Evolutionary conservation across 208 protist genomes (phyloP).

Genomic region (Leishmania amazonensis): DNA sequence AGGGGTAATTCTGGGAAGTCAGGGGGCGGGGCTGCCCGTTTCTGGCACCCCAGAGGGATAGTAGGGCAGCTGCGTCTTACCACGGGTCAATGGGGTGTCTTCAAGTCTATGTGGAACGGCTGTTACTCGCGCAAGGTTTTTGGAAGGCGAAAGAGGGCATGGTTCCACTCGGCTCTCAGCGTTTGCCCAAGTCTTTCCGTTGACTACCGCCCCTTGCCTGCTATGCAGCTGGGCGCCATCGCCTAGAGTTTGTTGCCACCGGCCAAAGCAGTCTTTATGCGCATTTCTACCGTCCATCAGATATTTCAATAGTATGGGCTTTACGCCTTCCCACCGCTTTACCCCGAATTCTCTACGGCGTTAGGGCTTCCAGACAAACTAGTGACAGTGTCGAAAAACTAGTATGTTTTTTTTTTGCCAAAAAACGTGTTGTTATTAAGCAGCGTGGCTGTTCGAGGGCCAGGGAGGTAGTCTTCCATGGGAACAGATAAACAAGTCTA

Average conservation of each 20-base stretch:
- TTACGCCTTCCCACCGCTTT: not conserved
- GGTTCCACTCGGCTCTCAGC: not conserved
- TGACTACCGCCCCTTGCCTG: not conserved
- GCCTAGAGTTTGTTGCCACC: not conserved
- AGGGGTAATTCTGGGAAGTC: too few relatives aligned
- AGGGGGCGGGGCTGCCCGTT: accelerated
- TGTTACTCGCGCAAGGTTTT: accelerated
- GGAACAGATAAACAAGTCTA: not conserved
- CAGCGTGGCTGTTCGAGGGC: too few relatives aligned
- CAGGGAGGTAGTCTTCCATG: not conserved
- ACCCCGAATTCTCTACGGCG: too few relatives aligned
- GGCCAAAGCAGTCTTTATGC: not conserved
- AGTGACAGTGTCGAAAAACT: accelerated
- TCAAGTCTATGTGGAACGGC: not conserved
- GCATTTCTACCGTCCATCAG: not conserved
- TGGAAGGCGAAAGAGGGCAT: not conserved
- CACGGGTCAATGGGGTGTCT: not conserved
- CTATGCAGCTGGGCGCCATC: not conserved
- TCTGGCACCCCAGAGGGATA: too few relatives aligned
- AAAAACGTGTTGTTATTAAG: not conserved
- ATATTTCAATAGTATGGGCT: not conserved
- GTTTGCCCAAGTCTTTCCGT: not conserved
- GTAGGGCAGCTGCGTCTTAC: too few relatives aligned
- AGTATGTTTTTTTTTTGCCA: not conserved
- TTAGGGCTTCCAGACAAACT: not conserved